Conservation (phyloP, 305 asterid species). For the Salvia sclarea region DNA sequence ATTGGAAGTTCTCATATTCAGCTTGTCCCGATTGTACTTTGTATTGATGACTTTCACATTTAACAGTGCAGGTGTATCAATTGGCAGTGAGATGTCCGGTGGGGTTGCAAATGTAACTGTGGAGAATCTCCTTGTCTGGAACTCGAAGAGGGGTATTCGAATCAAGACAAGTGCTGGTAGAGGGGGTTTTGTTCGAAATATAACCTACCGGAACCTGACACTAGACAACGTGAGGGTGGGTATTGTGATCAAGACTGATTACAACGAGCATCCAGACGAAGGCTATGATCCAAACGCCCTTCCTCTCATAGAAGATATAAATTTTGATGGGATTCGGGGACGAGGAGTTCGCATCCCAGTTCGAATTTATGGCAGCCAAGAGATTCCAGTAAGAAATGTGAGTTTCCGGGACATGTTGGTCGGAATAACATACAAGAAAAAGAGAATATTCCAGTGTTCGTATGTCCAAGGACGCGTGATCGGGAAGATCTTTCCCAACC, state of each 20-base stretch:
- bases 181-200: constrained; percentile 73
- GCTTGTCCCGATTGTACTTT: background rate
- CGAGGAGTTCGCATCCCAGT: constrained; percentile 82
- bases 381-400: constrained; percentile 67
- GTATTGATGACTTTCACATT: constrained; percentile 32
- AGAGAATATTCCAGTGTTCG: constrained; percentile 84
- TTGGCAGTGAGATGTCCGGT: constrained; percentile 98
- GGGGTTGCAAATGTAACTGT: constrained; percentile 74
- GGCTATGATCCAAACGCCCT: constrained; percentile 78
- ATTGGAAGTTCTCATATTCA: background rate
- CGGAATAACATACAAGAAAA: constrained; percentile 89
- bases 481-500: constrained; percentile 76
- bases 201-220: constrained; percentile 71
- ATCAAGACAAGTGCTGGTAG: constrained; percentile 87
- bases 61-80: constrained; percentile 91
- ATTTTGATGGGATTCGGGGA: constrained; percentile 70
- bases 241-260: constrained; percentile 80
- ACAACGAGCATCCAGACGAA: constrained; percentile 84
- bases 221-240: constrained; percentile 86
- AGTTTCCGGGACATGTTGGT: constrained; percentile 73
- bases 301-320: constrained; percentile 70
- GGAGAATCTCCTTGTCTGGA: constrained; percentile 79
- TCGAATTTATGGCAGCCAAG: constrained; percentile 71
- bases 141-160: constrained; percentile 84
- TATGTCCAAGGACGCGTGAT: constrained; percentile 79